These are phyloP conservation scores for Linum lewisii DNA, from an alignment of 345 rosid species.

Conservation along the genomic window DNA sequence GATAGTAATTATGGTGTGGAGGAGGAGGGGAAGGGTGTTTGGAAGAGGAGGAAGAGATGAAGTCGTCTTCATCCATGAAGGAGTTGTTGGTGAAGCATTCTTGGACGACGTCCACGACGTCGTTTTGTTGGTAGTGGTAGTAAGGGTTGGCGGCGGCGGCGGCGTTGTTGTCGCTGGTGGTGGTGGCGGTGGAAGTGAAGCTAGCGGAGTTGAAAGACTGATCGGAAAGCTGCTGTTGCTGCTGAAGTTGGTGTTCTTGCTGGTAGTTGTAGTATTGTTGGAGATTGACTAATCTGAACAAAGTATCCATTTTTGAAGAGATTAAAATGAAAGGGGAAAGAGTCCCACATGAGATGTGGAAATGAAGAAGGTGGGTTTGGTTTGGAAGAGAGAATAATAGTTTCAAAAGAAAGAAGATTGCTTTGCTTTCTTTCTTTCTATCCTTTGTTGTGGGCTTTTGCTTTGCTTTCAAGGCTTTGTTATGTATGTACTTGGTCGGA, in stretches of 20 bases:
- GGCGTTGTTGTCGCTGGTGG: conserved; percentile 62
- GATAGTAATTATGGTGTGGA: conserved; percentile 17
- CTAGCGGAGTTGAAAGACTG: conserved; percentile 69
- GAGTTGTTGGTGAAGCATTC: conserved; percentile 78
- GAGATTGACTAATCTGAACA: conserved; percentile 78
- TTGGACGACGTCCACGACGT: conserved; percentile 26
- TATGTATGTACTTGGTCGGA: too few species aligned
- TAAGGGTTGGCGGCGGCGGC: conserved; percentile 15
- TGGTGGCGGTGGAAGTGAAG: conserved; percentile 66
- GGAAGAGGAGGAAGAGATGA: conserved; percentile 81
- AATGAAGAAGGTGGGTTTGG: not conserved
- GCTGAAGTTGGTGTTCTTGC: not conserved
- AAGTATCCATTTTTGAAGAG: conserved; percentile 59
- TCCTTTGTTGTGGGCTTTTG: not conserved
- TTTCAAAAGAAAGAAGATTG: not conserved
- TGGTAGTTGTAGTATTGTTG: conserved; percentile 14
- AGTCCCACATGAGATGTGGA: conserved; percentile 49
- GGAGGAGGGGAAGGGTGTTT: conserved; percentile 25
- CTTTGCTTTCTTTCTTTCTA: too few species aligned
- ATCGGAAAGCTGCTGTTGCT: conserved; percentile 48
- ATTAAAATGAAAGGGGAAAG: not conserved
- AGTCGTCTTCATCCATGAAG: conserved; percentile 99
- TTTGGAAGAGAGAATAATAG: not conserved
- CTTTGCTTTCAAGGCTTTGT: too few species aligned
- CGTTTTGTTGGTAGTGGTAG: conserved; percentile 41